A percentile compares a stretch with the other conserved stretches of the same genome.
Conservation (phyloP, 2,329 filamentous ascomycete species). For the Capronia coronata region DNA sequence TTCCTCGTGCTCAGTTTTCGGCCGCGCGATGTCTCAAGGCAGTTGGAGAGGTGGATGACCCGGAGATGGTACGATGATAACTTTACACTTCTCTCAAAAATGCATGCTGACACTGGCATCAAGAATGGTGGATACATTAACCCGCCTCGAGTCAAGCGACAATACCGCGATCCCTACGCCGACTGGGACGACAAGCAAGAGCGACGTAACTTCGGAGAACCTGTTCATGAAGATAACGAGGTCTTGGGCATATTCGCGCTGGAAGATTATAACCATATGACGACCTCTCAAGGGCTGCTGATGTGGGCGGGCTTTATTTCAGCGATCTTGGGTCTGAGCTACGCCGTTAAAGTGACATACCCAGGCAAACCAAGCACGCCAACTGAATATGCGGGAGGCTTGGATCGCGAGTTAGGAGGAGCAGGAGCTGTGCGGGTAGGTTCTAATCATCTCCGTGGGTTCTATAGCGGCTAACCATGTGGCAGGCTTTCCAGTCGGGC, state of each 20-base stretch:
- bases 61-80: slow-evolving; percentile 37
- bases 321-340: slow-evolving; percentile 58
- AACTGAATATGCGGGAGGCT: slow-evolving; percentile 60
- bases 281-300: slow-evolving; percentile 60
- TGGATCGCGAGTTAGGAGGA: slow-evolving; percentile 70
- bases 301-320: slow-evolving; percentile 64
- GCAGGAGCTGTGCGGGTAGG: slow-evolving; percentile 60
- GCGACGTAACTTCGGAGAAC: slow-evolving; percentile 92
- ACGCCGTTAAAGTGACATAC: slow-evolving; percentile 61
- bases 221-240: slow-evolving; percentile 94
- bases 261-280: slow-evolving; percentile 81
- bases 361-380: slow-evolving; percentile 66
- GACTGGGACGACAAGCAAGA: slow-evolving; percentile 98
- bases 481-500: slow-evolving; percentile 16
- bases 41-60: slow-evolving; percentile 38
- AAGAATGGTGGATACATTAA: slow-evolving; percentile 46
- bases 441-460: slow-evolving; percentile 22
- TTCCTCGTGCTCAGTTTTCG: slow-evolving; percentile 39
- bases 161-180: slow-evolving; percentile 85
- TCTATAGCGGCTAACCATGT: slow-evolving; percentile 7
- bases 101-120: slow-evolving; percentile 13
- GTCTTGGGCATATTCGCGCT: slow-evolving; percentile 82
- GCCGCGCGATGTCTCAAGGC: slow-evolving; percentile 35
- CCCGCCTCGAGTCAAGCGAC: slow-evolving; percentile 65
- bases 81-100: slow-evolving; percentile 15